These are phyloP conservation scores for Hsuehochloa calcarea DNA, from an alignment of 176 grass and related monocot genomes.

Conservation along the genomic window DNA sequence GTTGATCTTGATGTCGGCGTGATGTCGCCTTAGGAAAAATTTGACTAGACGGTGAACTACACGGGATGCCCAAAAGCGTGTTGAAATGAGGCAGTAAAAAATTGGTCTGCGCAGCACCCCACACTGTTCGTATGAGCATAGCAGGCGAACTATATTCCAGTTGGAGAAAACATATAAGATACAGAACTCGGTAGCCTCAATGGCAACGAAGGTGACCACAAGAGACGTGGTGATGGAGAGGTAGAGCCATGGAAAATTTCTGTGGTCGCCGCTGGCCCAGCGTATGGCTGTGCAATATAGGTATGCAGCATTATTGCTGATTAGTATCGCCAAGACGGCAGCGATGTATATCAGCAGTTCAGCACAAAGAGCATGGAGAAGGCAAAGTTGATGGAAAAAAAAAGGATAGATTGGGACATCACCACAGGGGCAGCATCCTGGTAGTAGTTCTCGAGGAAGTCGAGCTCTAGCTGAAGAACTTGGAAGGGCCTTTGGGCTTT, in stretches of 20 bases:
- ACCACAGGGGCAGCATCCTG: not conserved
- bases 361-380: not conserved
- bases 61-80: not conserved
- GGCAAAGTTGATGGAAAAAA: not conserved
- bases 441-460: constrained; percentile 30
- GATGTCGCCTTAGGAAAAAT: no score
- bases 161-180: not conserved
- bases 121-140: not conserved
- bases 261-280: no score
- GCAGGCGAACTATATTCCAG: constrained; percentile 8
- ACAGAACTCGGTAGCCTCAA: not conserved
- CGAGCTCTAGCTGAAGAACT: constrained; percentile 1
- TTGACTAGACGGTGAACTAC: no score
- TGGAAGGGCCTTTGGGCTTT: not conserved
- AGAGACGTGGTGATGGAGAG: not conserved
- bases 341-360: not conserved
- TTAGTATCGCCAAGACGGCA: not conserved
- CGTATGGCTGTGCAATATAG: no score
- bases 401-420: not conserved
- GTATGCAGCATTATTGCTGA: no score
- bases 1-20: not conserved
- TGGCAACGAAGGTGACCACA: not conserved
- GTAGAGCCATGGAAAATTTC: not conserved
- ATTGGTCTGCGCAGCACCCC: fast-evolving
- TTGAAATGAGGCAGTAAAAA: not conserved